Evolutionary conservation across 192 early-diverging fungal species (phyloP).

Genomic region (Mortierella antarctica): DNA sequence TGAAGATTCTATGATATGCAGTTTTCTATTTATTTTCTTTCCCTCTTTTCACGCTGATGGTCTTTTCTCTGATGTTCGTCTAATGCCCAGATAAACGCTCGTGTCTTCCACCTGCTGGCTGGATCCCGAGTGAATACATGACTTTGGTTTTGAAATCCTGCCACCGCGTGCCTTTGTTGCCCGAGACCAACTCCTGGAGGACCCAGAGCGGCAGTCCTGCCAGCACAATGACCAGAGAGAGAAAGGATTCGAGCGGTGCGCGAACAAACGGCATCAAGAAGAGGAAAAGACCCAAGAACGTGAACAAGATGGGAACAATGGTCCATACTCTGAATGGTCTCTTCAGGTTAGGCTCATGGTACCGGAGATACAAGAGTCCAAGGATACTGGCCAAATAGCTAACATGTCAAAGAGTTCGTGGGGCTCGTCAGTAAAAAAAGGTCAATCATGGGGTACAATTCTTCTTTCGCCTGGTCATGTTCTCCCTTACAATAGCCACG

Average conservation of each 20-base stretch:
- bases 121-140: conserved; percentile 23
- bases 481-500: conserved; percentile 71
- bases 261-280: conserved; percentile 68
- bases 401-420: neutral
- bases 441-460: neutral
- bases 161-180: conserved; percentile 47
- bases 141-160: conserved; percentile 38
- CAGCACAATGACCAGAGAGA: conserved; percentile 60
- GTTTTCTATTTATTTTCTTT: conserved; percentile 9
- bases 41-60: neutral
- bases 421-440: neutral
- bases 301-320: conserved; percentile 74
- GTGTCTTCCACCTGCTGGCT: conserved; percentile 39
- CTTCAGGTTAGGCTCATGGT: conserved; percentile 71
- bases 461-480: neutral
- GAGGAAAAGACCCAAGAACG: conserved; percentile 67
- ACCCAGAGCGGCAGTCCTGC: conserved; percentile 66
- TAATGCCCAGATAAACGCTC: conserved; percentile 32
- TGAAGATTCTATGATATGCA: neutral
- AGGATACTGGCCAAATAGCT: conserved; percentile 78
- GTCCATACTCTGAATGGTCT: conserved; percentile 80
- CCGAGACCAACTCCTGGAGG: conserved; percentile 55
- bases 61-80: neutral
- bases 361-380: conserved; percentile 71
- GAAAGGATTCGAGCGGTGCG: conserved; percentile 62